phyloP scores from a whole-genome alignment of 2,329 filamentous ascomycete genomes.

The Colletotrichum graminicola region DNA sequence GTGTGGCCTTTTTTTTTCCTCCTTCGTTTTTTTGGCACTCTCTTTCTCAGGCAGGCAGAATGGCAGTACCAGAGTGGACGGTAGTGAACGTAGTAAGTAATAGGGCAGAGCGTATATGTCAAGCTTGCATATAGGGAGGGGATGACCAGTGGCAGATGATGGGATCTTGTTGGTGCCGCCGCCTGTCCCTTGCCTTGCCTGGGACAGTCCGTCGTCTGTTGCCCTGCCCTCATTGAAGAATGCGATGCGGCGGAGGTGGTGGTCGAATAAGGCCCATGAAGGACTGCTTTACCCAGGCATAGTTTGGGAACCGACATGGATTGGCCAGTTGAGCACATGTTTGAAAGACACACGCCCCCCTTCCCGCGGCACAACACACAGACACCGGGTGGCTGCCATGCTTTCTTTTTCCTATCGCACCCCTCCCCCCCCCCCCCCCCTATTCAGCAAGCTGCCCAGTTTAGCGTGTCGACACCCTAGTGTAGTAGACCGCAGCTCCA shows the following conservation, averaged over 20 bases:
- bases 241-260: slow-evolving; percentile 41
- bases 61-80: slow-evolving; percentile 14
- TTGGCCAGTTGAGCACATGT: slow-evolving; percentile 40
- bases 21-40: no score
- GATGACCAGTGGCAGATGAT: slow-evolving; percentile 30
- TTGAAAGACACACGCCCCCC: slow-evolving; percentile 36
- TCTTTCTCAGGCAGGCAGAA: neutral
- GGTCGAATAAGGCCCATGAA: slow-evolving; percentile 41
- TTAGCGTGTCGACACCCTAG: slow-evolving; percentile 32
- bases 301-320: slow-evolving; percentile 42
- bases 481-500: slow-evolving; percentile 16
- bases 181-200: slow-evolving; percentile 33
- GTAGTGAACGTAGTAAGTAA: slow-evolving; percentile 35
- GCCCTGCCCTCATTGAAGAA: slow-evolving; percentile 42
- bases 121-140: slow-evolving; percentile 39
- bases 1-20: slow-evolving; percentile 24
- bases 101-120: slow-evolving; percentile 40
- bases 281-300: slow-evolving; percentile 37
- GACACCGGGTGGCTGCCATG: slow-evolving; percentile 40
- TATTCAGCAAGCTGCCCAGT: slow-evolving; percentile 18
- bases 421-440: neutral
- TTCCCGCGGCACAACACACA: slow-evolving; percentile 27
- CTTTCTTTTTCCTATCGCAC: slow-evolving; percentile 37
- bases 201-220: slow-evolving; percentile 35
- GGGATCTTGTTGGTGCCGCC: slow-evolving; percentile 38